Conservation (phyloP, 2,329 filamentous ascomycete species). For the Botrytis squamosa region DNA sequence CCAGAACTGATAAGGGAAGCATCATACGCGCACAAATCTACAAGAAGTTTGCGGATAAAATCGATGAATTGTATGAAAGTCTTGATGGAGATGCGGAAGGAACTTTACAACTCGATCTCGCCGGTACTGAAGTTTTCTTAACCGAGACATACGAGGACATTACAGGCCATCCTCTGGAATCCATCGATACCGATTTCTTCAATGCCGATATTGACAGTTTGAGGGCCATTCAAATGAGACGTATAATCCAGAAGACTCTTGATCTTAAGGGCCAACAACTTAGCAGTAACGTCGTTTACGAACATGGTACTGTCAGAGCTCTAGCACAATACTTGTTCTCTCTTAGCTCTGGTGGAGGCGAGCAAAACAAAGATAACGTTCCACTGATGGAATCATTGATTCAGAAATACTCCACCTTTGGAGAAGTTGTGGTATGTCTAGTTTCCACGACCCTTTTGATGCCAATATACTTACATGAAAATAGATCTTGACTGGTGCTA, state of each 20-base stretch:
- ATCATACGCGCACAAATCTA: conserved; percentile 53
- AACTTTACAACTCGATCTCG: conserved; percentile 28
- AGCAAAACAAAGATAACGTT: conserved; percentile 38
- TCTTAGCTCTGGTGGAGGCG: conserved; percentile 40
- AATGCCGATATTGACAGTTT: conserved; percentile 56
- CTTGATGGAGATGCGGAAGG: conserved; percentile 33
- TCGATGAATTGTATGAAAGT: conserved; percentile 44
- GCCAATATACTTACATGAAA: conserved; percentile 18
- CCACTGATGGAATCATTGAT: conserved; percentile 49
- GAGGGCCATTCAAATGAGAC: conserved; percentile 56
- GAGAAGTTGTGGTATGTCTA: conserved; percentile 21
- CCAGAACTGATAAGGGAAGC: conserved; percentile 54
- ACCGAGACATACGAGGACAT: conserved; percentile 25
- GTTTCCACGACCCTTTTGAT: neutral
- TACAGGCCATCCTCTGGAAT: conserved; percentile 16
- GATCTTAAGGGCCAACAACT: conserved; percentile 49
- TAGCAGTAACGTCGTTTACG: conserved; percentile 58
- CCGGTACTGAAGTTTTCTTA: conserved; percentile 40
- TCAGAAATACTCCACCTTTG: conserved; percentile 44
- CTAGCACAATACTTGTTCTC: conserved; percentile 48
- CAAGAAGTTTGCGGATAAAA: conserved; percentile 45
- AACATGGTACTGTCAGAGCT: conserved; percentile 50
- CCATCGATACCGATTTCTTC: conserved; percentile 56
- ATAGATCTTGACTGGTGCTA: conserved; percentile 59
- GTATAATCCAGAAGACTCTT: conserved; percentile 50